Evolutionary conservation across 352 stramenopile species (phyloP).

Genomic region (Phytophthora fragariae): DNA sequence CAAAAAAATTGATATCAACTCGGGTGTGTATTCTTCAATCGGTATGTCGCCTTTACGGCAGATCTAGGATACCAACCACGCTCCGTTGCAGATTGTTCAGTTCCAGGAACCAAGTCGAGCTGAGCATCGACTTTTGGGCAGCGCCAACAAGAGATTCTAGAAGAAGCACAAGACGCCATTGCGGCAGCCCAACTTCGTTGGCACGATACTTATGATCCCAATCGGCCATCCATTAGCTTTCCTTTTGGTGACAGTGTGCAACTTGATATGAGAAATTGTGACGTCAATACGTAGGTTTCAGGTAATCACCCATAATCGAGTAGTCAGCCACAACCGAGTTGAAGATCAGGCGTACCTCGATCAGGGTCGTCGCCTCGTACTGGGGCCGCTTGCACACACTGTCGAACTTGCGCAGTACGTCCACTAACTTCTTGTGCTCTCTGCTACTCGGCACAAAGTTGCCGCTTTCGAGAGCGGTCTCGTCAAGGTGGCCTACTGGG

Average conservation of each 20-base stretch:
- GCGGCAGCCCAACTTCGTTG: slow-evolving; percentile 12
- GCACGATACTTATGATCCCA: slow-evolving; percentile 15
- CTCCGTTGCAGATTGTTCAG: neutral
- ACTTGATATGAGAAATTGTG: slow-evolving; percentile 9
- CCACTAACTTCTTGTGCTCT: neutral
- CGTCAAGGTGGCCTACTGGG: neutral
- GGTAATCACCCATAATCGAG: too few relatives aligned
- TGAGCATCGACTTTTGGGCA: slow-evolving; percentile 4
- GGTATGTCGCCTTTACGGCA: slow-evolving; percentile 28
- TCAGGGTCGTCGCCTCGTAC: too few relatives aligned
- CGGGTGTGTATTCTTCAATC: neutral
- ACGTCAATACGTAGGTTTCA: slow-evolving; percentile 2
- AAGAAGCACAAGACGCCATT: slow-evolving; percentile 13
- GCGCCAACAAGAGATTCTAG: slow-evolving; percentile 11
- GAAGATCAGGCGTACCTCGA: neutral
- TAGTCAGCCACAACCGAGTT: too few relatives aligned
- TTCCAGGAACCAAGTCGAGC: neutral
- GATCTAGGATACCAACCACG: slow-evolving; percentile 29
- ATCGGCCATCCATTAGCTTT: slow-evolving; percentile 1
- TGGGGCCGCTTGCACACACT: too few relatives aligned
- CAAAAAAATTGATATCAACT: neutral
- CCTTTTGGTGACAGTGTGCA: slow-evolving; percentile 6
- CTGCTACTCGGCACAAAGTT: neutral
- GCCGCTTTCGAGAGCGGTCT: neutral
- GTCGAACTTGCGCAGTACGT: neutral